phyloP scores from a whole-genome alignment of 2,329 filamentous ascomycete genomes.

The Talaromyces sp. region DNA sequence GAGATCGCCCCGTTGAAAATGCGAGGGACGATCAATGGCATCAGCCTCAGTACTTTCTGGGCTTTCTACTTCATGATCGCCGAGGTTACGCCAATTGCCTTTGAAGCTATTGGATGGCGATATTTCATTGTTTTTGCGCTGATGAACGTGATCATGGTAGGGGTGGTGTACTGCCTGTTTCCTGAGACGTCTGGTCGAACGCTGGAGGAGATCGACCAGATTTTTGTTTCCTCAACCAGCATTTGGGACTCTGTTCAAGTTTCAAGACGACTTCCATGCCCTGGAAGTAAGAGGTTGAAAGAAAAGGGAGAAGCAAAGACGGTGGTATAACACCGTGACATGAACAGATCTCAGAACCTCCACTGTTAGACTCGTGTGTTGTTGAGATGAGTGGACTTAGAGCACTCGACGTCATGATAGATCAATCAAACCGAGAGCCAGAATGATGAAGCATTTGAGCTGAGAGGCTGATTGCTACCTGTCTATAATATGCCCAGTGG shows the following conservation, averaged over 20 bases:
- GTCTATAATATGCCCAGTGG: too few relatives aligned
- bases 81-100: slow-evolving; percentile 12
- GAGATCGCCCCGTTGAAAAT: slow-evolving; percentile 11
- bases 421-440: too few relatives aligned
- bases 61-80: slow-evolving; percentile 7
- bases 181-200: slow-evolving; percentile 14
- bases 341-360: too few relatives aligned
- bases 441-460: too few relatives aligned
- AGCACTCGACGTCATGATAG: too few relatives aligned
- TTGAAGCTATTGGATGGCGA: slow-evolving; percentile 10
- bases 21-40: slow-evolving; percentile 12
- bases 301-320: not conserved
- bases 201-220: slow-evolving; percentile 12
- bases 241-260: slow-evolving; percentile 15
- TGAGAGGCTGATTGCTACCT: too few relatives aligned
- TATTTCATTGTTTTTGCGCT: slow-evolving; percentile 15
- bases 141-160: slow-evolving; percentile 4
- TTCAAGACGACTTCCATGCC: not conserved
- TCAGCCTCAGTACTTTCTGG: slow-evolving; percentile 5
- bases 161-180: slow-evolving; percentile 12
- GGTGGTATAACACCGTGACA: too few relatives aligned
- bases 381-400: too few relatives aligned
- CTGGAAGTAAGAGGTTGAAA: not conserved
- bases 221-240: slow-evolving; percentile 10
- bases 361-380: too few relatives aligned